These are phyloP conservation scores for Penicillium diatomitis DNA, from an alignment of 495 filamentous ascomycete species.

Conservation along the genomic window DNA sequence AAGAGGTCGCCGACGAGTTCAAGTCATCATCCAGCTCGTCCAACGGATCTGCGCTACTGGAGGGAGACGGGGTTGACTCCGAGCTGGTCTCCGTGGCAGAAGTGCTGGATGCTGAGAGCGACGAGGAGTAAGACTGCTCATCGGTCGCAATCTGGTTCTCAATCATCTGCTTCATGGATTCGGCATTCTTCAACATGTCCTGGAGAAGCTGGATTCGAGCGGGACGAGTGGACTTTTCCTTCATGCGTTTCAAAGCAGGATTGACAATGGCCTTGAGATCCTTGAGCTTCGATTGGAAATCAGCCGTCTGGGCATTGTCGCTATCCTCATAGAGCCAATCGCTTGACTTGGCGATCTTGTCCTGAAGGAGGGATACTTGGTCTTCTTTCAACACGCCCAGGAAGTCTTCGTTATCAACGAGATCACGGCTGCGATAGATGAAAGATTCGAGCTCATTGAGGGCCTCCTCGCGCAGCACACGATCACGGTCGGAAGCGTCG, in stretches of 20 bases:
- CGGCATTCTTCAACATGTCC: slow-evolving; percentile 47
- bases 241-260: slow-evolving; percentile 57
- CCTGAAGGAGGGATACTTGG: slow-evolving; percentile 51
- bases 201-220: slow-evolving; percentile 54
- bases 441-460: slow-evolving; percentile 90
- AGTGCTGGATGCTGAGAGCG: slow-evolving; percentile 20
- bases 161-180: slow-evolving; percentile 38
- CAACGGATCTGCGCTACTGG: slow-evolving; percentile 15
- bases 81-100: slow-evolving; percentile 17
- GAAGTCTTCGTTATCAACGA: slow-evolving; percentile 68
- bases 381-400: slow-evolving; percentile 54
- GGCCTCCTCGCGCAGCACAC: slow-evolving; percentile 71
- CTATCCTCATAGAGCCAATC: slow-evolving; percentile 92
- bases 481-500: slow-evolving; percentile 70
- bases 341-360: slow-evolving; percentile 54
- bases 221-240: slow-evolving; percentile 58
- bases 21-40: slow-evolving; percentile 37
- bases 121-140: slow-evolving; percentile 32
- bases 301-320: slow-evolving; percentile 58
- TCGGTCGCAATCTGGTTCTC: slow-evolving; percentile 34
- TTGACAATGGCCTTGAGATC: slow-evolving; percentile 60
- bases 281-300: slow-evolving; percentile 62
- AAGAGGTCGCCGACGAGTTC: slow-evolving; percentile 19
- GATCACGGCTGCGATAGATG: slow-evolving; percentile 81
- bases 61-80: slow-evolving; percentile 18